Evolutionary conservation across 306 rosid species (phyloP), one percentile per base, ranked within the genome.

Genomic region (Acacia crassicarpa): DNA sequence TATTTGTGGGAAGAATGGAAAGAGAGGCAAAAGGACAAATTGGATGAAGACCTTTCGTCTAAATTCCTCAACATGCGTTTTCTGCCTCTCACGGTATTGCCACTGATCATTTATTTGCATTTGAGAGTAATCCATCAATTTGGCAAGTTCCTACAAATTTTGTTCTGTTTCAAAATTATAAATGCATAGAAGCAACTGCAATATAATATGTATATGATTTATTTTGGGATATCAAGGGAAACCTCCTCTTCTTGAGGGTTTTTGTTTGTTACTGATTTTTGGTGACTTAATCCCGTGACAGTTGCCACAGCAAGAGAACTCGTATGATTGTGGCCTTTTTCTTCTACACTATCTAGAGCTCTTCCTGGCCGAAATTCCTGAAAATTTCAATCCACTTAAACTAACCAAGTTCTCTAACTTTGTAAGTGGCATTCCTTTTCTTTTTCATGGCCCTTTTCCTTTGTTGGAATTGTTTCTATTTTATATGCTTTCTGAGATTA

Each of bases 1-100:
- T 93, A 93, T 84, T 88, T 93, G 85, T 86, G 85, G 87, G 96
- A 93, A 90, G 97, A 93, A 85, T 91, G 97, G 97, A 93, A 89
- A 83, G 97, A 89, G 83, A 90, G 90, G 80, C 86, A 83, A 67
- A 86, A 82, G 89, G 94, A 87, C 84, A 66, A 87, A 61, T 61
- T 80, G 12, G 84, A 88, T 59, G 96, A 84, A 62, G 78, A 59
- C 68, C 84, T 90, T 59, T 87, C 93, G 44, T 82, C 91, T 45
- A 90, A 78, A 78, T 93, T 93, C 59, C 84, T 77, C 58, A 85
- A 89, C 83, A 86, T 93, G 85, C 92, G 85, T 74, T 93, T 93
- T 77, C 87, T 93, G 80, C 74, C 90, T 6, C 89, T 87, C 13
- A 87, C 74, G 94, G 97, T 93, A 88, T 77, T 68, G 75, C 82